A percentile compares a stretch with the other conserved stretches of the same genome.
Evolutionary conservation across 2,329 filamentous ascomycete species (phyloP).

Genomic region (Falciphora oryzae): DNA sequence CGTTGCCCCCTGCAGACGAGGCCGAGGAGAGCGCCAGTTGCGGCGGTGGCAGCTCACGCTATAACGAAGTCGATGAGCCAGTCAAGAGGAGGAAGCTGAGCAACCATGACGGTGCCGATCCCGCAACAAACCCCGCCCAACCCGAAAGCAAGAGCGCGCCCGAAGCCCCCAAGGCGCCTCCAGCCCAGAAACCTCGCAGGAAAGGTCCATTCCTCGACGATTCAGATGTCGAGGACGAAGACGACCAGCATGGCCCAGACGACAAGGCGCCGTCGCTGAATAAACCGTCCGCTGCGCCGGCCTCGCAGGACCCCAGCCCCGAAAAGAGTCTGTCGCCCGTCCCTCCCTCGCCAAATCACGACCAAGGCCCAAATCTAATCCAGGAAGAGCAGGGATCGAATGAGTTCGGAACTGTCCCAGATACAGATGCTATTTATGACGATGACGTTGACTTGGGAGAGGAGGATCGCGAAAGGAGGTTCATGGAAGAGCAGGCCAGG

Average conservation of each 20-base stretch:
- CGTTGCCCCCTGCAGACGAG: slow-evolving; percentile 12
- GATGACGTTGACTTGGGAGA: slow-evolving; percentile 48
- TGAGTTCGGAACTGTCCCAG: slow-evolving; percentile 45
- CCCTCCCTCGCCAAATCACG: slow-evolving; percentile 5
- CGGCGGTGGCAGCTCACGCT: slow-evolving; percentile 20
- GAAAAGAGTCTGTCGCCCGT: slow-evolving; percentile 4
- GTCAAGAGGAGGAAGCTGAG: slow-evolving; percentile 39
- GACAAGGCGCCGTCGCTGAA: not conserved
- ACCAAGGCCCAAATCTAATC: slow-evolving; percentile 8
- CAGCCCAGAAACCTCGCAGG: slow-evolving; percentile 17
- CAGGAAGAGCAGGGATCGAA: slow-evolving; percentile 13
- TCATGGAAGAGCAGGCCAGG: slow-evolving; percentile 70
- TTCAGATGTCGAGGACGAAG: slow-evolving; percentile 51
- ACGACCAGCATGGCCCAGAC: slow-evolving; percentile 14
- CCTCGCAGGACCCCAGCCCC: not conserved
- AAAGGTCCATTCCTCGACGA: slow-evolving; percentile 66
- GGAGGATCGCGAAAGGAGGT: slow-evolving; percentile 60
- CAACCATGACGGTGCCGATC: slow-evolving; percentile 15
- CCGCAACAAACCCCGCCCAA: slow-evolving; percentile 7
- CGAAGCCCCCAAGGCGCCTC: slow-evolving; percentile 9
- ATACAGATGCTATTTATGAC: slow-evolving; percentile 40
- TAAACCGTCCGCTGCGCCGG: not conserved
- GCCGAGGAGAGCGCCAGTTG: not conserved
- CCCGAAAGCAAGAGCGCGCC: not conserved
- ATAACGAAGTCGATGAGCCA: slow-evolving; percentile 31